These are phyloP conservation scores for Pseudogymnoascus sp. DNA, from an alignment of 2,329 filamentous ascomycete genomes.

Conservation along the genomic window DNA sequence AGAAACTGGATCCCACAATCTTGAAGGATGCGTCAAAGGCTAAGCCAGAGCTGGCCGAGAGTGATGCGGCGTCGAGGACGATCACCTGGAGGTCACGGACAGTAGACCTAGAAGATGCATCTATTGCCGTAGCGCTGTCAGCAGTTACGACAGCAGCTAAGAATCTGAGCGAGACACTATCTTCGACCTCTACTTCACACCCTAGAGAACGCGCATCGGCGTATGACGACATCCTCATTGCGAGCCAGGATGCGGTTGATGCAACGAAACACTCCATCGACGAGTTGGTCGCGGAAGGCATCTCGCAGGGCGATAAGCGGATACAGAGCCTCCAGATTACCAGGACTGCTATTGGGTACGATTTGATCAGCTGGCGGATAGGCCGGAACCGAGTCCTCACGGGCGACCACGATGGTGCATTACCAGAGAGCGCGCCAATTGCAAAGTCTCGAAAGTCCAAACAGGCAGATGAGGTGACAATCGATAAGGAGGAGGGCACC, in stretches of 20 bases:
- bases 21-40: conserved; percentile 50
- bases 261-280: conserved; percentile 90
- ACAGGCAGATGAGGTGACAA: conserved; percentile 42
- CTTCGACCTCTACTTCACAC: conserved; percentile 36
- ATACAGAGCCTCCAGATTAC: conserved; percentile 93
- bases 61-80: conserved; percentile 57
- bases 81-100: conserved; percentile 80
- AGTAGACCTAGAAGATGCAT: conserved; percentile 85
- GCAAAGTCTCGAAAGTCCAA: conserved; percentile 42
- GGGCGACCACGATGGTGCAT: conserved; percentile 70
- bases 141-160: conserved; percentile 51
- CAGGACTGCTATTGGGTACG: conserved; percentile 87
- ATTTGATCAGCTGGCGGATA: conserved; percentile 88
- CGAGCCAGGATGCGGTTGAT: conserved; percentile 89
- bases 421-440: conserved; percentile 41
- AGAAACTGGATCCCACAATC: conserved; percentile 60
- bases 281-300: conserved; percentile 74
- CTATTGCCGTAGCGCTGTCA: conserved; percentile 77
- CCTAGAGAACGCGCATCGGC: conserved; percentile 68
- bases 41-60: conserved; percentile 41
- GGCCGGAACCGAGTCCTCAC: conserved; percentile 85
- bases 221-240: conserved; percentile 84
- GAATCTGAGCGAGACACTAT: conserved; percentile 41
- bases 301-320: conserved; percentile 72
- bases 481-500: conserved; percentile 53